phyloP scores from a whole-genome alignment of 495 filamentous ascomycete species.

The Penicillium bialowiezense region DNA sequence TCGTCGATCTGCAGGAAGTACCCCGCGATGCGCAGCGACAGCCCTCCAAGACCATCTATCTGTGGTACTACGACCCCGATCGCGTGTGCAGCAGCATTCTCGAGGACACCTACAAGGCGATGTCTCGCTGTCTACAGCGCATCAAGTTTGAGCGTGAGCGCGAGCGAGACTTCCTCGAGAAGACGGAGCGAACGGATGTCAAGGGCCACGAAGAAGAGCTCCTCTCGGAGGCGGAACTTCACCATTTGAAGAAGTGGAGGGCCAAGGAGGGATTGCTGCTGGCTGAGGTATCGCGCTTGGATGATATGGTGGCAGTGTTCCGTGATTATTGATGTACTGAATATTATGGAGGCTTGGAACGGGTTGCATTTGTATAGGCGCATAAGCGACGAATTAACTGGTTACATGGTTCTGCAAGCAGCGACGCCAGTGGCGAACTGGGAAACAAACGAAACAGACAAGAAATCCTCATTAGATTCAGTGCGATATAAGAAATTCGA shows the following conservation, averaged over 20 bases:
- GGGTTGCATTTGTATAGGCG: constrained; percentile 12
- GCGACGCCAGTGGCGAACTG: no score
- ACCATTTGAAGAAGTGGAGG: constrained; percentile 63
- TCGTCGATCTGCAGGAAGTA: constrained; percentile 87
- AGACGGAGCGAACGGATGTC: constrained; percentile 80
- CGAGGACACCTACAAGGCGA: constrained; percentile 79
- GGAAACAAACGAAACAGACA: no score
- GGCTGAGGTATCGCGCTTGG: constrained; percentile 71
- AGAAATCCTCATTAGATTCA: no score
- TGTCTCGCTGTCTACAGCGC: constrained; percentile 81
- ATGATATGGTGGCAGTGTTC: constrained; percentile 79
- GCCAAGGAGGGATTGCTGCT: constrained; percentile 72
- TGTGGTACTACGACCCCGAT: constrained; percentile 85
- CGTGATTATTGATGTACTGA: constrained; percentile 67
- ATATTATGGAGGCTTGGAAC: background rate
- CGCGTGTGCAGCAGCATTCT: constrained; percentile 62
- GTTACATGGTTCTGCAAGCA: no score
- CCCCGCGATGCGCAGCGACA: constrained; percentile 78
- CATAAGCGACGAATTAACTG: constrained; percentile 16
- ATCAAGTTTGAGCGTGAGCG: constrained; percentile 66
- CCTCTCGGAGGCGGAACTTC: constrained; percentile 64
- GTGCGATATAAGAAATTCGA: no score
- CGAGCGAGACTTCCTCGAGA: constrained; percentile 63
- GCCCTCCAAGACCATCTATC: constrained; percentile 74
- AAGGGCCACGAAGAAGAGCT: constrained; percentile 74